Conservation (phyloP, 139 green algal genomes). For the Eudorina sp. region DNA sequence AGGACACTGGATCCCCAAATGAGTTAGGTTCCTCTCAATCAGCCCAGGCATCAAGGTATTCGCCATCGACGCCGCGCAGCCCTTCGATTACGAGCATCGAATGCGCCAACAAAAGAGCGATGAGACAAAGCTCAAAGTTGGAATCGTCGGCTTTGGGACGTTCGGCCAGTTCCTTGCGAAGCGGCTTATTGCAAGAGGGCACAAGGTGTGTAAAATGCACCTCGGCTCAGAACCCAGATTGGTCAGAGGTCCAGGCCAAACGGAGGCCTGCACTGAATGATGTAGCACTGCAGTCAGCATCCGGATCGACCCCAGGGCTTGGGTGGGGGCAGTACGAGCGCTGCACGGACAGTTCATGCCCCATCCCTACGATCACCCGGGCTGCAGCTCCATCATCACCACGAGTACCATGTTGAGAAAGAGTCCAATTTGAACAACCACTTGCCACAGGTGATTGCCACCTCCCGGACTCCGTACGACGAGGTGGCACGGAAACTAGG, state of each 20-base stretch:
- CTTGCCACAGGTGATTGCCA: conserved; percentile 81
- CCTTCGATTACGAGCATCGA: conserved; percentile 89
- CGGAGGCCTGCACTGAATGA: no score
- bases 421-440: background rate
- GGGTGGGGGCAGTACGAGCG: no score
- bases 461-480: conserved; percentile 85
- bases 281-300: no score
- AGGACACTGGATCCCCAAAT: no score
- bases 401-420: no score
- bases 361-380: no score
- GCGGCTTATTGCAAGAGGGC: conserved; percentile 74
- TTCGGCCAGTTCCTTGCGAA: conserved; percentile 98
- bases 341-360: no score
- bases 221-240: no score
- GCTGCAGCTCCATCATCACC: no score
- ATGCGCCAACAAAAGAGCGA: conserved; percentile 56
- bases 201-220: conserved; percentile 36
- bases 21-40: background rate
- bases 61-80: conserved; percentile 87
- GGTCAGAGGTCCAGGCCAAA: no score
- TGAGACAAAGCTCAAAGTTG: conserved; percentile 83
- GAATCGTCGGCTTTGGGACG: conserved; percentile 97
- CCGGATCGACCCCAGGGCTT: no score
- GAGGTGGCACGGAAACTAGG: conserved; percentile 82
- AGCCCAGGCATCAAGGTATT: conserved; percentile 53